Conservation (phyloP, 352 stramenopile species). For the Phytophthora brassicae region DNA sequence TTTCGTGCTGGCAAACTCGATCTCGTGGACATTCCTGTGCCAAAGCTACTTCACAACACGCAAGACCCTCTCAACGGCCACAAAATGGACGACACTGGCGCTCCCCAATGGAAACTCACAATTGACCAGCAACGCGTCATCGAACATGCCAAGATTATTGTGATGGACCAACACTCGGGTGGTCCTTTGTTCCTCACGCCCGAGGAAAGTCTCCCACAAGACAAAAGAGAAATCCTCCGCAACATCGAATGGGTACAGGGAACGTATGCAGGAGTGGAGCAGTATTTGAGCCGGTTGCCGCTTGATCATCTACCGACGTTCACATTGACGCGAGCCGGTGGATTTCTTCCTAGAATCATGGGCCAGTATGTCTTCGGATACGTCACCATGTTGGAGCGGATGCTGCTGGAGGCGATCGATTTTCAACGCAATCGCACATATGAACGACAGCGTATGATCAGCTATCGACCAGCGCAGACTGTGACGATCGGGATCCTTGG, state of each 20-base stretch:
- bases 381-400: constrained; percentile 58
- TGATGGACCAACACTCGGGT: constrained; percentile 46
- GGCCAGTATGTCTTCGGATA: constrained; percentile 72
- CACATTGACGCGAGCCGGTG: constrained; percentile 54
- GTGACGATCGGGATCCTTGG: constrained; percentile 62
- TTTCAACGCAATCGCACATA: constrained; percentile 47
- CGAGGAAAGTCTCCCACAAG: constrained; percentile 20
- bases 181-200: constrained; percentile 43
- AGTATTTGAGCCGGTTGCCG: constrained; percentile 45
- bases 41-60: constrained; percentile 34
- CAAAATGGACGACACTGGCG: constrained; percentile 20
- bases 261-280: constrained; percentile 69
- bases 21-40: constrained; percentile 34
- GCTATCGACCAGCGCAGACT: constrained; percentile 48
- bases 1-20: constrained; percentile 33
- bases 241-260: constrained; percentile 66
- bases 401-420: constrained; percentile 48
- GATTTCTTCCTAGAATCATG: constrained; percentile 53
- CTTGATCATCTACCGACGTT: constrained; percentile 34
- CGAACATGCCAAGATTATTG: constrained; percentile 32
- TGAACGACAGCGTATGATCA: constrained; percentile 35
- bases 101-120: constrained; percentile 32
- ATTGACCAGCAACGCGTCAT: constrained; percentile 31
- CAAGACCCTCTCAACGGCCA: constrained; percentile 37
- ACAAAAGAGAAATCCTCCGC: constrained; percentile 39